These are phyloP conservation scores for Plasmodium cynomolgi DNA, from an alignment of 169 alveolate genomes.

Conservation along the genomic window DNA sequence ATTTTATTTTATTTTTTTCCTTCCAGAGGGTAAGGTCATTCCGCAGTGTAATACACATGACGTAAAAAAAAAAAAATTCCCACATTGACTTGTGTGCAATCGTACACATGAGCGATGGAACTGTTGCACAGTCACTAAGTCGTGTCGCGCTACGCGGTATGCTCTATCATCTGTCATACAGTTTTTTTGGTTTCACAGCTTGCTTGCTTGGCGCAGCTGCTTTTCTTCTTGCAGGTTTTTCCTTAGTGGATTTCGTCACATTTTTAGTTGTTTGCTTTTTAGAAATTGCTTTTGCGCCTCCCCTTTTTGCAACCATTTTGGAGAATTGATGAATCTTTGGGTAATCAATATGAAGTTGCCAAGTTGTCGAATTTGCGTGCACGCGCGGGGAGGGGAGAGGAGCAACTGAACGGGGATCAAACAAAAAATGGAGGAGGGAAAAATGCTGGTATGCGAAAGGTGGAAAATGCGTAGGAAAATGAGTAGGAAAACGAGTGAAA, in stretches of 20 bases:
- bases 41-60: not conserved
- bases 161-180: slow-evolving; percentile 5
- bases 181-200: slow-evolving; percentile 31
- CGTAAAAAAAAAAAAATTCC: not conserved
- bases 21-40: not conserved
- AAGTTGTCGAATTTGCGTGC: not conserved
- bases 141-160: not conserved
- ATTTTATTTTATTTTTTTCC: not conserved
- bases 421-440: not conserved
- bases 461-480: not conserved
- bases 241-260: slow-evolving; percentile 31
- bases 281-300: slow-evolving; percentile 13
- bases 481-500: not conserved
- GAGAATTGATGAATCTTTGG: not conserved
- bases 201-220: not conserved
- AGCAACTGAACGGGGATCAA: not conserved
- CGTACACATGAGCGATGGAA: not conserved
- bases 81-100: not conserved
- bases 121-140: not conserved
- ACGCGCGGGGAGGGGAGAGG: not conserved
- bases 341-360: not conserved
- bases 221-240: not conserved
- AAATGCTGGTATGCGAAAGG: not conserved
- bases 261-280: slow-evolving; percentile 9
- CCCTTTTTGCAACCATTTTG: slow-evolving; percentile 60